Conservation (phyloP, 2,329 filamentous ascomycete genomes). For the Alternaria viburni region DNA sequence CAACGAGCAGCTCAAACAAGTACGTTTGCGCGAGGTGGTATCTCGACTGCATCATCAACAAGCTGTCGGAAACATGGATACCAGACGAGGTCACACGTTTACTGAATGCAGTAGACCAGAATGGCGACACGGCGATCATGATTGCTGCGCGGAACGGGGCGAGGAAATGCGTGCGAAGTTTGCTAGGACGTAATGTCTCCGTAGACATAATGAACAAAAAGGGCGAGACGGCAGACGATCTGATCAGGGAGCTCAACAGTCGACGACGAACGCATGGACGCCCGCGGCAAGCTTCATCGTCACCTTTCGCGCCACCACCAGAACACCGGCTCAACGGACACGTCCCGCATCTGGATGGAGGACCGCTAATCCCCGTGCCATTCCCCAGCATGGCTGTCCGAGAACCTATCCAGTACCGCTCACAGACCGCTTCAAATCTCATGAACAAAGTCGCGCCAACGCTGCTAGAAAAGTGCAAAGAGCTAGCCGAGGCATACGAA, state of each 20-base stretch:
- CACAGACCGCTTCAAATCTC: slow-evolving; percentile 63
- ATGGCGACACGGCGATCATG: slow-evolving; percentile 90
- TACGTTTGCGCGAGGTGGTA: slow-evolving; percentile 92
- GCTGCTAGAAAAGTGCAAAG: slow-evolving; percentile 55
- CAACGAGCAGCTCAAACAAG: slow-evolving; percentile 84
- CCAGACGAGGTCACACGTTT: slow-evolving; percentile 78
- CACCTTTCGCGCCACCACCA: slow-evolving; percentile 55
- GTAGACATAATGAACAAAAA: slow-evolving; percentile 83
- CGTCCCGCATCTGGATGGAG: slow-evolving; percentile 25
- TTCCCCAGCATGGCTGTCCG: slow-evolving; percentile 31
- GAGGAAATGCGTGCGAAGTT: slow-evolving; percentile 72
- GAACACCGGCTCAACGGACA: slow-evolving; percentile 42
- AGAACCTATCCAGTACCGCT: slow-evolving; percentile 46
- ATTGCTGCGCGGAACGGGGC: slow-evolving; percentile 86
- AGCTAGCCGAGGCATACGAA: slow-evolving; percentile 65
- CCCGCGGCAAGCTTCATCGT: slow-evolving; percentile 77
- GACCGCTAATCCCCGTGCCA: slow-evolving; percentile 32
- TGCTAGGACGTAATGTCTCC: slow-evolving; percentile 77
- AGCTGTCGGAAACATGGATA: slow-evolving; percentile 78
- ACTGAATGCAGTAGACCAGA: slow-evolving; percentile 80
- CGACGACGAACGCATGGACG: slow-evolving; percentile 64
- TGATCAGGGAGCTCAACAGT: slow-evolving; percentile 77
- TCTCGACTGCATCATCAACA: slow-evolving; percentile 87
- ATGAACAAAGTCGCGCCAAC: slow-evolving; percentile 66
- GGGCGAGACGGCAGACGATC: slow-evolving; percentile 81